A percentile compares a stretch with the other conserved stretches of the same genome.
These are phyloP conservation scores for Mycena vitilis DNA, from an alignment of 768 basidiomycete genomes.

Conservation along the genomic window DNA sequence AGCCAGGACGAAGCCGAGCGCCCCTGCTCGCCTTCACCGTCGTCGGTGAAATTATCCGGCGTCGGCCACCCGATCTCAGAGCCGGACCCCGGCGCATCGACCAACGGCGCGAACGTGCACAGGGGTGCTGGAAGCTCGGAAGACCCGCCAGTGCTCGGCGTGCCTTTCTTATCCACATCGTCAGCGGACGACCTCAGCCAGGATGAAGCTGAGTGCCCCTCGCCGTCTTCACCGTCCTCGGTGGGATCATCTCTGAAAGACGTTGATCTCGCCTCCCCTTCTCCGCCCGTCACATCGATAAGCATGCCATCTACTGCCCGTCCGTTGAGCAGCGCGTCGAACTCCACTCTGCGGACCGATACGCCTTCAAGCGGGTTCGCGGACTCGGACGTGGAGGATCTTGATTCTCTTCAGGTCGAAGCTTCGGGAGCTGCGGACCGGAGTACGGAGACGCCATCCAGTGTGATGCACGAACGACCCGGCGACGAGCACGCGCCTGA, in stretches of 20 bases:
- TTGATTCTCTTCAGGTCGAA: neutral
- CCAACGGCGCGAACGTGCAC: too few relatives aligned
- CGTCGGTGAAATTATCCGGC: neutral
- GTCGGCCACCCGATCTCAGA: too few relatives aligned
- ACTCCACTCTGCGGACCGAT: neutral
- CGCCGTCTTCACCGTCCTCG: neutral
- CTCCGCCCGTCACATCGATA: conserved; percentile 2
- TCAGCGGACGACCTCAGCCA: neutral
- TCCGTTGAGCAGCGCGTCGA: neutral
- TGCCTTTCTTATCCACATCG: neutral
- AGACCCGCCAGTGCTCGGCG: neutral
- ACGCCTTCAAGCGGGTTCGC: neutral
- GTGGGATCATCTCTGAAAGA: conserved; percentile 7
- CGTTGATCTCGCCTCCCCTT: conserved; percentile 4
- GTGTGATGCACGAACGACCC: too few relatives aligned
- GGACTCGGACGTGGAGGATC: neutral
- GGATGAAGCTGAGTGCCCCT: neutral
- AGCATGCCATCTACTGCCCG: conserved; percentile 6
- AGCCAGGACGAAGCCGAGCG: neutral
- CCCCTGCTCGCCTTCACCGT: neutral
- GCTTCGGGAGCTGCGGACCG: neutral
- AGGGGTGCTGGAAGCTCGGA: neutral
- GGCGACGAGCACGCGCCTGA: too few relatives aligned
- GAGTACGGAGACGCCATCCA: too few relatives aligned
- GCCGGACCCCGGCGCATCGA: too few relatives aligned